Percentiles rank a stretch among this genome's conserved stretches.
Evolutionary conservation across 495 filamentous ascomycete species (phyloP).

Genomic region (Penicillium psychrofluorescens): DNA sequence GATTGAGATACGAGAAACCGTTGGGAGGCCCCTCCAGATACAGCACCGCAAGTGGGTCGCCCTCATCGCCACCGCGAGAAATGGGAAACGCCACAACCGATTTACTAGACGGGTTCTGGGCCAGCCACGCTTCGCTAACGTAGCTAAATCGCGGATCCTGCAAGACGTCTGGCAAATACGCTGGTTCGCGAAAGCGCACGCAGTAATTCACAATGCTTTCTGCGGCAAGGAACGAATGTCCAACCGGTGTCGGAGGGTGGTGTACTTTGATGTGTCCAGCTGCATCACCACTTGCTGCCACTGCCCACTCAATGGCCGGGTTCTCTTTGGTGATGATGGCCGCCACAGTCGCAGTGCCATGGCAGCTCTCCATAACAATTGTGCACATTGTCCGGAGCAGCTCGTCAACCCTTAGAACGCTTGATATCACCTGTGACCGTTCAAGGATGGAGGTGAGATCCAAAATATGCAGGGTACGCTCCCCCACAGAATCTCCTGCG

Average conservation of each 20-base stretch:
- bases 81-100: constrained; percentile 12
- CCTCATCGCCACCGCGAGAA: constrained; percentile 33
- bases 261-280: constrained; percentile 44
- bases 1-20: constrained; percentile 74
- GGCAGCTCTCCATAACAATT: constrained; percentile 74
- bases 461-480: constrained; percentile 54
- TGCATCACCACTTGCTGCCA: constrained; percentile 57
- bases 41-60: constrained; percentile 68
- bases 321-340: constrained; percentile 65
- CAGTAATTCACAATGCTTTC: constrained; percentile 71
- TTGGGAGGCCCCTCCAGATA: constrained; percentile 54
- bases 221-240: constrained; percentile 54
- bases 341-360: constrained; percentile 62
- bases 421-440: constrained; percentile 81
- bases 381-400: constrained; percentile 78
- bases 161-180: constrained; percentile 70
- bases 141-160: constrained; percentile 78
- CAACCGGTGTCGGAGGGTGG: constrained; percentile 51
- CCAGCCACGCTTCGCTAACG: constrained; percentile 58
- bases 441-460: constrained; percentile 76
- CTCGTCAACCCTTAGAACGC: constrained; percentile 72
- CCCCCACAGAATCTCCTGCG: background rate
- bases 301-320: constrained; percentile 60
- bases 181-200: constrained; percentile 67
- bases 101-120: constrained; percentile 73